Conservation (phyloP, 164 flowering plant species). For the Paratinospora sagittata region DNA sequence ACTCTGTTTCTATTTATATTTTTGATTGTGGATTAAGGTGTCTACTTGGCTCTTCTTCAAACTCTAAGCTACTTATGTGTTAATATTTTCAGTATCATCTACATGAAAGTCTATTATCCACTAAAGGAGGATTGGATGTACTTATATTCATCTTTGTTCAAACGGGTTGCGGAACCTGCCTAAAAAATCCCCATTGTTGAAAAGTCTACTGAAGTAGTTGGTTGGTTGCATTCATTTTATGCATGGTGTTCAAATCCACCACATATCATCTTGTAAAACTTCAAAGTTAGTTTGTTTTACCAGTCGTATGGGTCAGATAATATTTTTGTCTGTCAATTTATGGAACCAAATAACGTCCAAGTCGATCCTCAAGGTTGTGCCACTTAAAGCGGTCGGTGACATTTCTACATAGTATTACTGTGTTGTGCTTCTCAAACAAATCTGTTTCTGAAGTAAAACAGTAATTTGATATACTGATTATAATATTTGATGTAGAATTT, state of each 20-base stretch:
- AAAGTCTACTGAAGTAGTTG: background rate
- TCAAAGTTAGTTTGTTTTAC: background rate
- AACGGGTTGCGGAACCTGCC: background rate
- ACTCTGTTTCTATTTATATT: background rate
- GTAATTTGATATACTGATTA: background rate
- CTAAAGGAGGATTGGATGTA: too few relatives aligned
- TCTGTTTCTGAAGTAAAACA: background rate
- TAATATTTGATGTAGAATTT: too few relatives aligned
- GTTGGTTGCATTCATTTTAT: background rate
- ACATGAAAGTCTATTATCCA: too few relatives aligned
- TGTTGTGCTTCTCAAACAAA: background rate
- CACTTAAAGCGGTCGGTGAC: background rate
- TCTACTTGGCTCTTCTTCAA: background rate
- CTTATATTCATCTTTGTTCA: background rate
- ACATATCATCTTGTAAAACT: too few relatives aligned
- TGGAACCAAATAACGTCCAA: background rate
- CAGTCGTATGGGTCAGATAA: background rate
- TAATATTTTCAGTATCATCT: too few relatives aligned
- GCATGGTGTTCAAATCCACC: too few relatives aligned
- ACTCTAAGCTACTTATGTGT: too few relatives aligned
- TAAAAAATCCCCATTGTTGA: background rate
- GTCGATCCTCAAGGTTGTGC: background rate
- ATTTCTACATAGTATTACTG: background rate
- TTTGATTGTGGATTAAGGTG: too few relatives aligned
- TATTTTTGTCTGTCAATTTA: background rate